These are phyloP conservation scores for Geotrichum candidum DNA, from an alignment of 1,139 yeast species.

Conservation along the genomic window DNA sequence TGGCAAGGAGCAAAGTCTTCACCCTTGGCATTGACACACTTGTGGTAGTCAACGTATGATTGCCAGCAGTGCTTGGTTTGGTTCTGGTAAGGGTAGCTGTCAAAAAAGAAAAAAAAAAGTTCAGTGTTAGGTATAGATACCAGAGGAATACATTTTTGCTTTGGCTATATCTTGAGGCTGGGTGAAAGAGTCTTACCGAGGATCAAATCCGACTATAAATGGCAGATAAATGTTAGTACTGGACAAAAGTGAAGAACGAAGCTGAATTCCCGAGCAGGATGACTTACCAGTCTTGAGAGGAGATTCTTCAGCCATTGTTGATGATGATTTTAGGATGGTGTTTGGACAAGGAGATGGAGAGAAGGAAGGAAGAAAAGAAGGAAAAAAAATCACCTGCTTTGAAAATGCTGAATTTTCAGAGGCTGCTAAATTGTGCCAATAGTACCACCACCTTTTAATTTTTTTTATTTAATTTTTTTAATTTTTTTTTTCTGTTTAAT, in stretches of 20 bases:
- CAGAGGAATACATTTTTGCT: not conserved
- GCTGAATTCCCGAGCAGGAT: conserved; percentile 30
- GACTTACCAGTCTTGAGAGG: conserved; percentile 74
- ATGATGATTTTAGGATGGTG: conserved; percentile 15
- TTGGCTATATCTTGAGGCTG: not conserved
- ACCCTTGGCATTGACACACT: conserved; percentile 93
- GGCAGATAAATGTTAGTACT: not conserved
- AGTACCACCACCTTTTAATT: not conserved
- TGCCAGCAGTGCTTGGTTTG: conserved; percentile 99
- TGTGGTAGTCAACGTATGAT: conserved; percentile 95
- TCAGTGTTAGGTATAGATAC: not conserved
- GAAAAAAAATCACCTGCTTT: conserved; percentile 11
- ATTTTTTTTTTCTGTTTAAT: not conserved
- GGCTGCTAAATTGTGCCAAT: not conserved
- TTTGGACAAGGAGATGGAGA: not conserved
- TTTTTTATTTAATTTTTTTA: not conserved
- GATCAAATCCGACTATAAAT: conserved; percentile 18
- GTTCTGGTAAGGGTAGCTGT: conserved; percentile 71
- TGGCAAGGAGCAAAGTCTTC: conserved; percentile 98
- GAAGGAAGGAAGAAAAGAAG: not conserved
- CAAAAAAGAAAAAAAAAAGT: not conserved
- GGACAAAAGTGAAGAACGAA: not conserved
- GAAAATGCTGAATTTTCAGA: not conserved
- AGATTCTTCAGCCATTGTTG: conserved; percentile 36
- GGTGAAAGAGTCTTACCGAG: conserved; percentile 16